phyloP scores from a whole-genome alignment of 2,329 filamentous ascomycete species.

The Sclerotinia glacialis region DNA sequence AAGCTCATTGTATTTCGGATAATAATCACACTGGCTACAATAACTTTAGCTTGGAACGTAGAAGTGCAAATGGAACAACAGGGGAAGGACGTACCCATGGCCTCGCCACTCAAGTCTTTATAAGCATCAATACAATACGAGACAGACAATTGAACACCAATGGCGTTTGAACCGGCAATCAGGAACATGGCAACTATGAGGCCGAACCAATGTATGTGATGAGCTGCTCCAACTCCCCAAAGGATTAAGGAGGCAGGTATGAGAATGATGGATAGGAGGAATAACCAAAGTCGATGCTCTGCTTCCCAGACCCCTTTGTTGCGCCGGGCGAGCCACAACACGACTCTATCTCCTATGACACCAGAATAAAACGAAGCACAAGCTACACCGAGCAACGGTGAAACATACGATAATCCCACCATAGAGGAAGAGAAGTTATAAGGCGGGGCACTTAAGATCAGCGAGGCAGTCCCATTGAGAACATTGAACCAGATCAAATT shows the following conservation, averaged over 20 bases:
- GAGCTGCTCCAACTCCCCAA: constrained; percentile 51
- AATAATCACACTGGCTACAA: constrained; percentile 47
- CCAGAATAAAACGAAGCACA: constrained; percentile 37
- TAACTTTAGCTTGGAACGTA: background rate
- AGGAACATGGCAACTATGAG: constrained; percentile 49
- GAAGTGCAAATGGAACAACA: background rate
- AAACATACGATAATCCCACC: constrained; percentile 40
- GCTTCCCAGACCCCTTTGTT: constrained; percentile 43
- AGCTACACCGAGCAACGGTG: constrained; percentile 36
- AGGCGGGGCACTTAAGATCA: constrained; percentile 38
- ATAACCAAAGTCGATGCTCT: constrained; percentile 40
- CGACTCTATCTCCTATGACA: constrained; percentile 36
- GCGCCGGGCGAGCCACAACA: constrained; percentile 42
- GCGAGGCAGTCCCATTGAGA: constrained; percentile 40
- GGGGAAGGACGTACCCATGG: constrained; percentile 38
- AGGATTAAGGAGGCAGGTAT: constrained; percentile 47
- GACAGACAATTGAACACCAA: constrained; percentile 46
- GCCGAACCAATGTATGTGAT: constrained; percentile 47
- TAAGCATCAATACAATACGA: constrained; percentile 49
- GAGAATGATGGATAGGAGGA: constrained; percentile 42
- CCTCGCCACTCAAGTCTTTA: constrained; percentile 48
- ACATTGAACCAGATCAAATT: constrained; percentile 42
- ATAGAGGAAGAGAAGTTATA: constrained; percentile 41
- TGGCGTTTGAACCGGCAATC: constrained; percentile 45
- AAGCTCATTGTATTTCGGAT: constrained; percentile 50